Evolutionary conservation across 371 early-diverging fungal species (phyloP).

Genomic region (Lichtheimia ramosa): DNA sequence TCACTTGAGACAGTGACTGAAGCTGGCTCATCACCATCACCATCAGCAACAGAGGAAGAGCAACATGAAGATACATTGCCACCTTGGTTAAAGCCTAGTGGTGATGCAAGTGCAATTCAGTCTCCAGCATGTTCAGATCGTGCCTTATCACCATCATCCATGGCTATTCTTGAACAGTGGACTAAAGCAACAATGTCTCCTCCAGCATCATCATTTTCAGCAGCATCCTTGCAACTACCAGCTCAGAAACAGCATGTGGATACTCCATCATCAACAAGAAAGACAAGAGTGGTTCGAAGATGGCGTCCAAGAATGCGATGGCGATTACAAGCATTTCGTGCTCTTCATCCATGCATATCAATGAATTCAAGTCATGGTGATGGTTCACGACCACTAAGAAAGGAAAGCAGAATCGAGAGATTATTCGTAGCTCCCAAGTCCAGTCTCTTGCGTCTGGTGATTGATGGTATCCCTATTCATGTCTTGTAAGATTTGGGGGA

Average conservation of each 20-base stretch:
- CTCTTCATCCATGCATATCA: not conserved
- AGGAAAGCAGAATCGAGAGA: slow-evolving; percentile 18
- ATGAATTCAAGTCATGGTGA: not conserved
- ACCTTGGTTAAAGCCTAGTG: not conserved
- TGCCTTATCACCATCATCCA: slow-evolving; percentile 27
- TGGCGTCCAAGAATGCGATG: not conserved
- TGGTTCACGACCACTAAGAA: not conserved
- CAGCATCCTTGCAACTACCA: not conserved
- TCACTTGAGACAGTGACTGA: slow-evolving; percentile 38
- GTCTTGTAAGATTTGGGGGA: slow-evolving; percentile 55
- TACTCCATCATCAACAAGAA: not conserved
- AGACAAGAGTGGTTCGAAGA: not conserved
- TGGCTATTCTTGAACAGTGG: slow-evolving; percentile 35
- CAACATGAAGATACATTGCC: not conserved
- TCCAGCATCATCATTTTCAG: slow-evolving; percentile 13
- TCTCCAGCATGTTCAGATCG: slow-evolving; percentile 2
- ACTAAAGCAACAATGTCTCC: not conserved
- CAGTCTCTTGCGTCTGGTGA: slow-evolving; percentile 54
- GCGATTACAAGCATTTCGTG: not conserved
- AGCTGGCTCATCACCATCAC: not conserved
- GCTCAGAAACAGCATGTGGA: not conserved
- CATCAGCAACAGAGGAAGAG: slow-evolving; percentile 4
- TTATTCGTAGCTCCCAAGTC: slow-evolving; percentile 52
- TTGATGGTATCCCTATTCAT: slow-evolving; percentile 66
- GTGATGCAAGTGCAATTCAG: not conserved